Conservation (phyloP, 306 rosid genomes). For the Chamaecrista fasciculata region DNA sequence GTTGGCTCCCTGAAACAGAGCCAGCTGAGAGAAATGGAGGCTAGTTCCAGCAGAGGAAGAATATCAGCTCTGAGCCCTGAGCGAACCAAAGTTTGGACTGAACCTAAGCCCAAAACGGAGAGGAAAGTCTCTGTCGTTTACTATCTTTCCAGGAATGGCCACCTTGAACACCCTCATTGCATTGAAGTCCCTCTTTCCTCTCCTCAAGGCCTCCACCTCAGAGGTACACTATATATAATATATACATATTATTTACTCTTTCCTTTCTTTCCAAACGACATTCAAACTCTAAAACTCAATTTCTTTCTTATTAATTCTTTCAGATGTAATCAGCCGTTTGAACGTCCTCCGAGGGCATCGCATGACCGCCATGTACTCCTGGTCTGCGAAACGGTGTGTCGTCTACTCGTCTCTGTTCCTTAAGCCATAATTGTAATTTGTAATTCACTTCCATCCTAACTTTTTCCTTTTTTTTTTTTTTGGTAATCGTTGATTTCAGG, state of each 20-base stretch:
- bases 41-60: conserved; percentile 42
- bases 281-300: not conserved
- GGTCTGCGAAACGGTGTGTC: conserved; percentile 98
- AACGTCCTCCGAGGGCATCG: conserved; percentile 78
- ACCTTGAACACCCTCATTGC: conserved; percentile 95
- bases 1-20: too few species aligned
- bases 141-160: conserved; percentile 85
- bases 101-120: conserved; percentile 52
- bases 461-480: not conserved
- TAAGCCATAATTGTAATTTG: too few species aligned
- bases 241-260: too few species aligned
- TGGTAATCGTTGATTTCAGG: conserved; percentile 42
- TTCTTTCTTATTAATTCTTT: not conserved
- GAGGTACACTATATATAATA: too few species aligned
- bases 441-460: too few species aligned
- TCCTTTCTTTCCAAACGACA: not conserved
- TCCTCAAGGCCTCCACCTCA: conserved; percentile 82
- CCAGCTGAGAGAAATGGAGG: conserved; percentile 58
- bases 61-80: conserved; percentile 66
- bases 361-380: conserved; percentile 77
- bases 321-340: conserved; percentile 79
- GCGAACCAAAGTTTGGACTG: conserved; percentile 73
- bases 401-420: not conserved
- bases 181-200: conserved; percentile 93
- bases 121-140: conserved; percentile 77